Conservation (phyloP, 495 filamentous ascomycete species). For the Tuber magnatum region DNA sequence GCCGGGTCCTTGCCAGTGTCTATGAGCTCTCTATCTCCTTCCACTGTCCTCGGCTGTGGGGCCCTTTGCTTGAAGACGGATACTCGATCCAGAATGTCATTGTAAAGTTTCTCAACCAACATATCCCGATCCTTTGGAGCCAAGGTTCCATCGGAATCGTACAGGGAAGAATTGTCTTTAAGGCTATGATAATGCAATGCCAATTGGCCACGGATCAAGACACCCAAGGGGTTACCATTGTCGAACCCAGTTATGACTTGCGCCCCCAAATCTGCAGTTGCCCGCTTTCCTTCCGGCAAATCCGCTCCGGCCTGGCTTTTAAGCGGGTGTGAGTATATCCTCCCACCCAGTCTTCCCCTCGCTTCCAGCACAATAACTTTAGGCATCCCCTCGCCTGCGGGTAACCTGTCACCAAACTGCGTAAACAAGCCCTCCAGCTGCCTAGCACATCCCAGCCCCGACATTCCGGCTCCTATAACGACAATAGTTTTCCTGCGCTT, state of each 20-base stretch:
- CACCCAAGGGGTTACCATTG: conserved; percentile 84
- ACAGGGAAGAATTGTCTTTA: conserved; percentile 77
- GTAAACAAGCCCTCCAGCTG: conserved; percentile 77
- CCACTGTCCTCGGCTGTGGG: conserved; percentile 59
- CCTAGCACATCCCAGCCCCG: conserved; percentile 83
- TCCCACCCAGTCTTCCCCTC: conserved; percentile 77
- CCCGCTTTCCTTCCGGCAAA: conserved; percentile 50
- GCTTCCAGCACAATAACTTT: conserved; percentile 80
- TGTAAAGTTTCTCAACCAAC: conserved; percentile 81
- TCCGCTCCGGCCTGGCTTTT: conserved; percentile 52
- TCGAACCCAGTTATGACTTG: conserved; percentile 98
- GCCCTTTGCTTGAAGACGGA: conserved; percentile 78
- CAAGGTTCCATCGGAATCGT: conserved; percentile 75
- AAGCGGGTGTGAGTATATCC: conserved; percentile 87
- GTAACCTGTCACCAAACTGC: conserved; percentile 63
- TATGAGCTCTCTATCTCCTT: conserved; percentile 79
- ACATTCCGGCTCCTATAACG: conserved; percentile 88
- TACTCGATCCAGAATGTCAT: conserved; percentile 84
- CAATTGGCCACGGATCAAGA: conserved; percentile 83
- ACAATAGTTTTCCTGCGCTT: conserved; percentile 58
- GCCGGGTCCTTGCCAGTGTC: conserved; percentile 71
- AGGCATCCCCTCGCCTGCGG: conserved; percentile 58
- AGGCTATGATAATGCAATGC: conserved; percentile 77
- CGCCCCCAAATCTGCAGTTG: conserved; percentile 89
- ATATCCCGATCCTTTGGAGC: conserved; percentile 74